Base-by-base conservation (phyloP, 768 basidiomycete genomes). In the Clavulina sp. region DNA sequence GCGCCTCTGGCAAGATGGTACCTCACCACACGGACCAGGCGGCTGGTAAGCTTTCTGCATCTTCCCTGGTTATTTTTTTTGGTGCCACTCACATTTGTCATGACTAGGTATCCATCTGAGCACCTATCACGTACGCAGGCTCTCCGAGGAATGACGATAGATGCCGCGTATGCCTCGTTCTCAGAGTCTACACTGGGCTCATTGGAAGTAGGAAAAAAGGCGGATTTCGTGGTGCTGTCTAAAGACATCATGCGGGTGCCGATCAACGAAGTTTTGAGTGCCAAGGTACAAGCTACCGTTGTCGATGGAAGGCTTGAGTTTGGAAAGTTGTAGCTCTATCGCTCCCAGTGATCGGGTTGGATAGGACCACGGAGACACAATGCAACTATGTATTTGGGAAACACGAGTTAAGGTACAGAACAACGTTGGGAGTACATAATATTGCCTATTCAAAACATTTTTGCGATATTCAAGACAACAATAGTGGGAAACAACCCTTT, bases 141-240 rank as follows among this genome's bases (percentile, higher is more conserved):
- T 0, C 69, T 97, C 28, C 58, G 61, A 48, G 70, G 92, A 7
- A 87, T 92, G 82, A 93, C 91, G 0, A 67, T 83, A 29, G 86
- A 88, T 57, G 78, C 87, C 0, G 91, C 92, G 1, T 89, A 86
- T 57, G 91, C 91, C 0, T 76, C 83, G 0, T 91, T 92, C 60
- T 68, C 77, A 1, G 86, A 89, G 60, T 62, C 74, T 18, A 68
- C 69, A 4, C 66, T 80, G 1, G 92, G 92, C 1, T 84, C 81
- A 0, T 72, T 97, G 31, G 67, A 66, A 1, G 66, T 72, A 0
- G 88, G 89, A 3, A 89, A 88, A 63, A 76, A 78, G 56, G 91
- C 89, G 2, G 92, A 96, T 63, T 88, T 84, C 57, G 84, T 91
- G 36, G 67, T 95, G 2, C 70, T 92, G 49, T 78, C 88, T 58